Evolutionary conservation across 176 grass and related monocot species (phyloP).

Genomic region (Oryza officinalis): DNA sequence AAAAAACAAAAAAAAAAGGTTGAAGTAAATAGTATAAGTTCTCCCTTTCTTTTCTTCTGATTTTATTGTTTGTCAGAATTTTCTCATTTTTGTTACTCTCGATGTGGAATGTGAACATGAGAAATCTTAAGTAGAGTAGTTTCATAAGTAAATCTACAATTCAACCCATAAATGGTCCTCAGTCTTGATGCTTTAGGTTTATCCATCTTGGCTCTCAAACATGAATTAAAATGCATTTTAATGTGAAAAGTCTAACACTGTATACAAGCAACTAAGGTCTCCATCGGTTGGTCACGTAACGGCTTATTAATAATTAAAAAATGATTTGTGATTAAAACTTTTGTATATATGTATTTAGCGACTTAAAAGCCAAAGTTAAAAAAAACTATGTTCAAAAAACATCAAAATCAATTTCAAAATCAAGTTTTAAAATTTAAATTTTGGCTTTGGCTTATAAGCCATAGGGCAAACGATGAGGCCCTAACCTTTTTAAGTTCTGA

Average conservation of each 20-base stretch:
- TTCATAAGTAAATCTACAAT: not conserved
- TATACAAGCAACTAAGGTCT: conserved; percentile 33
- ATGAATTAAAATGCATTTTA: conserved; percentile 8
- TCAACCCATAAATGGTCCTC: not conserved
- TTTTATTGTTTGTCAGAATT: not conserved
- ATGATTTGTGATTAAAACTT: too few relatives aligned
- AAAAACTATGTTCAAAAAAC: too few relatives aligned
- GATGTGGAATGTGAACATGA: not conserved
- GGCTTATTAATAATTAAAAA: too few relatives aligned
- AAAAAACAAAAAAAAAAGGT: not conserved
- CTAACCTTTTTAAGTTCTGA: conserved; percentile 43
- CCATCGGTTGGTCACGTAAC: too few relatives aligned
- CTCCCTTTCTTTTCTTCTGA: not conserved
- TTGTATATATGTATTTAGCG: too few relatives aligned
- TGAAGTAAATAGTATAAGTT: not conserved
- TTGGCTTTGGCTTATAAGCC: too few relatives aligned
- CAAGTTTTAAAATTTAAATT: too few relatives aligned
- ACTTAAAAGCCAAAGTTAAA: too few relatives aligned
- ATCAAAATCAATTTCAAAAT: too few relatives aligned
- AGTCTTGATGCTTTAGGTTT: not conserved
- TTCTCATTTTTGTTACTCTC: not conserved
- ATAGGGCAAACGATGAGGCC: too few relatives aligned
- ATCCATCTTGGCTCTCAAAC: not conserved
- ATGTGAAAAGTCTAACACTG: not conserved
- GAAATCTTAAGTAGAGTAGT: not conserved